Percentiles rank a stretch among this genome's conserved stretches.
Evolutionary conservation across 345 rosid species (phyloP).

Genomic region (Gossypium mustelinum): DNA sequence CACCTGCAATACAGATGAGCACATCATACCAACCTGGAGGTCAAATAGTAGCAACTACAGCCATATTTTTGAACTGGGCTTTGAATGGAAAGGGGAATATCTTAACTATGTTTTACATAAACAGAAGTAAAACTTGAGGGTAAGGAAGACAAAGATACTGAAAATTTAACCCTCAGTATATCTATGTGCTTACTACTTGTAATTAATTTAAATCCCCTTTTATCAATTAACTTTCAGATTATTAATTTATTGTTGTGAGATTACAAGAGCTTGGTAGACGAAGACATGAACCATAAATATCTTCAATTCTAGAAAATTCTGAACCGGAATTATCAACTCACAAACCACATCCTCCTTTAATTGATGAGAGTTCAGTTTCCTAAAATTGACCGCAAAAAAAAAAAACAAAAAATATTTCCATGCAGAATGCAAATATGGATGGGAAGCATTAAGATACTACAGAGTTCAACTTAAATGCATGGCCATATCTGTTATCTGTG

Average conservation of each 20-base stretch:
- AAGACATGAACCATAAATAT: background rate
- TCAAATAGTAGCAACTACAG: background rate
- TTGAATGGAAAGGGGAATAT: background rate
- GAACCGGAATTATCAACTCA: background rate
- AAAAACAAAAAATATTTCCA: background rate
- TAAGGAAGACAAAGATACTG: background rate
- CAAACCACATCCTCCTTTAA: background rate
- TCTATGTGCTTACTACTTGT: background rate
- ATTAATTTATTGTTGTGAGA: background rate
- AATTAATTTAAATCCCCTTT: too few species aligned
- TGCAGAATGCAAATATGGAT: background rate
- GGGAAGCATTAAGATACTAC: background rate
- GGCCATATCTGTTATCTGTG: background rate
- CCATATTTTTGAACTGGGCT: background rate
- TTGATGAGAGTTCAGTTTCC: background rate
- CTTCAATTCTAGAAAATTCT: background rate
- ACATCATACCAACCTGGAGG: background rate
- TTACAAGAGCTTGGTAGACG: background rate
- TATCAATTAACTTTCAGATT: background rate
- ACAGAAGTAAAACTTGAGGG: background rate
- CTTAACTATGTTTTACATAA: background rate
- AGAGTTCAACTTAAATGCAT: background rate
- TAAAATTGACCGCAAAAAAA: background rate
- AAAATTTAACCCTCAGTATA: background rate
- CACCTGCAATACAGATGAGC: conserved; percentile 30